These are phyloP conservation scores for Epichloe hybrida DNA, from an alignment of 2,329 filamentous ascomycete genomes.

Conservation along the genomic window DNA sequence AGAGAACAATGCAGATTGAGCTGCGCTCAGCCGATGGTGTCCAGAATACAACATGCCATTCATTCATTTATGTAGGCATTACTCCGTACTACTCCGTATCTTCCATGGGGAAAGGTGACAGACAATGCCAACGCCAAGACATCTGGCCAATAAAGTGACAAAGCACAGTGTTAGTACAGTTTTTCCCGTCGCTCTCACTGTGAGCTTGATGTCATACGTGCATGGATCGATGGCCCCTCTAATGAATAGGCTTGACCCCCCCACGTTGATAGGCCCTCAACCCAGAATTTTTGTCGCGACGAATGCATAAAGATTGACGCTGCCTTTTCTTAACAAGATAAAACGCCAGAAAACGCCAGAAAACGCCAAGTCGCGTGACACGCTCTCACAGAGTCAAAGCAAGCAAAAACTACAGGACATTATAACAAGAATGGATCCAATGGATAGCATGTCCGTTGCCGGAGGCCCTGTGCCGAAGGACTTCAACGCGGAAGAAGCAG, in stretches of 20 bases:
- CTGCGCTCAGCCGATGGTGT: too few relatives aligned
- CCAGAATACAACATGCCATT: too few relatives aligned
- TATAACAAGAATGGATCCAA: conserved; percentile 22
- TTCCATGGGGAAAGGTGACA: too few relatives aligned
- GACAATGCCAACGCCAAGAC: too few relatives aligned
- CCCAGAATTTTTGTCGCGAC: not conserved
- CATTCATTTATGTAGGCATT: not conserved
- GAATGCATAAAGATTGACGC: not conserved
- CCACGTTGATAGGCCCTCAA: not conserved
- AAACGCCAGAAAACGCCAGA: too few relatives aligned
- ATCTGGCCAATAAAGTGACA: not conserved
- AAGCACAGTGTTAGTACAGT: not conserved
- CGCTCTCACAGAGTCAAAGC: not conserved
- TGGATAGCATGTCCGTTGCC: conserved; percentile 22
- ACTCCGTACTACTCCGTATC: too few relatives aligned
- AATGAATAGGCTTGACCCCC: not conserved
- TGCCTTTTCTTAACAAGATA: not conserved
- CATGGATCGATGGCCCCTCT: not conserved
- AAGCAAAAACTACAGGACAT: not conserved
- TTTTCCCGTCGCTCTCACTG: not conserved
- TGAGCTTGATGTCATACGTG: not conserved
- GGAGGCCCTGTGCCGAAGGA: conserved; percentile 32
- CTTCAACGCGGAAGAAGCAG: conserved; percentile 45
- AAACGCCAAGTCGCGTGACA: not conserved
- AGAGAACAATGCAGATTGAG: too few relatives aligned